Evolutionary conservation across 257 asterid species (phyloP).

Genomic region (Solanum infundibuliforme): DNA sequence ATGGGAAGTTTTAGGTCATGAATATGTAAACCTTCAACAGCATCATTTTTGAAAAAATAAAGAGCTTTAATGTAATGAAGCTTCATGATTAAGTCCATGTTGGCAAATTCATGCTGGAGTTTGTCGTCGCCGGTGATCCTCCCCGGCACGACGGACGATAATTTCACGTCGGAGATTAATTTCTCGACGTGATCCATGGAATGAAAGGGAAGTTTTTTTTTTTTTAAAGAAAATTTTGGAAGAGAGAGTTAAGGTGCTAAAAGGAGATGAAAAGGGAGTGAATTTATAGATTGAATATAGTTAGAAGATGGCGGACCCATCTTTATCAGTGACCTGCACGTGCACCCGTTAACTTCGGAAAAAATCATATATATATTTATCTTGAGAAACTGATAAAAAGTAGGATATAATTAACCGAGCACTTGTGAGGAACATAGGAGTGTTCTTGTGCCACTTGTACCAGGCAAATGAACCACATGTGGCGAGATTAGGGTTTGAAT

Average conservation of each 20-base stretch:
- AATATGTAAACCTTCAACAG: slow-evolving; percentile 28
- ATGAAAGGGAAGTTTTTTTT: not conserved
- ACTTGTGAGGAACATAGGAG: too few relatives aligned
- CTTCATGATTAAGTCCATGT: slow-evolving; percentile 52
- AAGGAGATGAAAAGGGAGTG: not conserved
- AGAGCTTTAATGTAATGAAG: slow-evolving; percentile 47
- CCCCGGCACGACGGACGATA: slow-evolving; percentile 62
- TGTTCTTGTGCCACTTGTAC: too few relatives aligned
- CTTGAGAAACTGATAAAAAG: too few relatives aligned
- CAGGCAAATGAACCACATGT: too few relatives aligned
- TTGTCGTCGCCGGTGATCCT: slow-evolving; percentile 44
- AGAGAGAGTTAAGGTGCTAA: not conserved
- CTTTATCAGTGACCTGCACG: too few relatives aligned
- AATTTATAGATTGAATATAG: not conserved
- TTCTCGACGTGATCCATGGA: not conserved
- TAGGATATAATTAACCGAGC: too few relatives aligned
- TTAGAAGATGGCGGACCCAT: too few relatives aligned
- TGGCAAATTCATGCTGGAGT: slow-evolving; percentile 19
- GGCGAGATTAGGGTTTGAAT: too few relatives aligned
- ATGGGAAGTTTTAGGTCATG: slow-evolving; percentile 39
- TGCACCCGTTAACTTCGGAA: too few relatives aligned
- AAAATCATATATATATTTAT: too few relatives aligned
- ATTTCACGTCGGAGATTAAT: slow-evolving; percentile 8
- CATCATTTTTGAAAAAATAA: slow-evolving; percentile 46
- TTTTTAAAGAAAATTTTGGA: not conserved